Evolutionary conservation across 1,139 yeast genomes (phyloP).

Genomic region (Saccharomyces pastorianus): DNA sequence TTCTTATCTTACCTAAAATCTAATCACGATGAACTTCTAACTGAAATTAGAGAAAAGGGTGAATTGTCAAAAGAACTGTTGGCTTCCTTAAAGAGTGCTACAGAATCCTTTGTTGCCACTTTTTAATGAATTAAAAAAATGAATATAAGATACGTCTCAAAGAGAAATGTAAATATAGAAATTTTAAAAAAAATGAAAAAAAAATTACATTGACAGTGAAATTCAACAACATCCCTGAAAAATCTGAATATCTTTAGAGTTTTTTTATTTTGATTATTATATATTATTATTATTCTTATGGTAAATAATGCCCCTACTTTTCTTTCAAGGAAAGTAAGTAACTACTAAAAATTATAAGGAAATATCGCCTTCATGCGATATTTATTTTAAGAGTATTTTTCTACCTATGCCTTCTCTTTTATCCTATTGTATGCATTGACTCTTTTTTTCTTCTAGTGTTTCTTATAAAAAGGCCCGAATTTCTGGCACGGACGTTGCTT

Average conservation of each 20-base stretch:
- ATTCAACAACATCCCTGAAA: not conserved
- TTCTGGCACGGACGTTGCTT: not conserved
- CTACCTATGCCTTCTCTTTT: not conserved
- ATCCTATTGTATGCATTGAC: not conserved
- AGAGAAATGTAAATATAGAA: not conserved
- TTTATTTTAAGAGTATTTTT: not conserved
- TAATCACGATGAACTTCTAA: constrained; percentile 76
- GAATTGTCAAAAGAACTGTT: constrained; percentile 82
- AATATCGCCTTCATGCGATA: not conserved
- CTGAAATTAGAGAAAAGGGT: constrained; percentile 82
- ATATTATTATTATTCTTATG: not conserved
- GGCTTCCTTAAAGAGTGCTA: constrained; percentile 80
- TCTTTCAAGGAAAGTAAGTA: not conserved
- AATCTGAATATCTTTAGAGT: not conserved
- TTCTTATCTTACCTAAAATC: constrained; percentile 88
- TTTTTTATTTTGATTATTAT: not conserved
- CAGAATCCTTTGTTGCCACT: constrained; percentile 87
- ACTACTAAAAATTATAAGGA: not conserved
- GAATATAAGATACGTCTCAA: not conserved
- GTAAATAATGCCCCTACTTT: not conserved
- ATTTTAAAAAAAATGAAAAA: not conserved
- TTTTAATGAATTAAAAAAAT: constrained; percentile 38
- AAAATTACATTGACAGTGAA: not conserved
- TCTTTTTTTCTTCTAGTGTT: not conserved
- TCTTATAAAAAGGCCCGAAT: constrained; percentile 1